Evolutionary conservation across 2,329 filamentous ascomycete species (phyloP), one percentile per base, ranked within the genome.

Genomic region (Colletotrichum siamense): DNA sequence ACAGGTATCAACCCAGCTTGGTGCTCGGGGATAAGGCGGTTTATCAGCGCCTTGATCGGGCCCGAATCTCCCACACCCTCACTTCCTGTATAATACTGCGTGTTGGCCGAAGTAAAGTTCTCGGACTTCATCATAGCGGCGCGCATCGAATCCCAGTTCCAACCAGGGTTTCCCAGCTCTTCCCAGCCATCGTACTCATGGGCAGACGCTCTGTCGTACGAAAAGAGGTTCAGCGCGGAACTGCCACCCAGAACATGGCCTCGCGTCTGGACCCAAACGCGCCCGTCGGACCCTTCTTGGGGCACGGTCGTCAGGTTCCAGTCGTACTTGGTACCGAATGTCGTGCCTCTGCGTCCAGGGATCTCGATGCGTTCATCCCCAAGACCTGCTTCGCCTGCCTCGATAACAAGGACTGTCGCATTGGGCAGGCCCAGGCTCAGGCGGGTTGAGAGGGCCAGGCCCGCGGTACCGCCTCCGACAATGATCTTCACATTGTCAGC

Each of bases 171-270:
- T 1, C 83, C 83, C 6, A 85, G 78, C 6, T 79, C 79, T 57
- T 81, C 83, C 83, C 82, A 84, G 30, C 80, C 80, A 70, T 84
- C 79, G 44, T 84, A 83, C 52, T 85, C 82, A 44, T 77, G 78
- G 5, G 78, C 77, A 16, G 79, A 77, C 6, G 81, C 82, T 8
- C 83, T 78, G 69, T 84, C 82, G 72, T 82, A 84, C 15, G 81
- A 80, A 81, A 84, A 82, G 24, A 87, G 85, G 76, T 89, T 89
- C 30, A 89, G 75, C 1, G 86, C 83, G 13, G 83, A 86, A 44
- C 84, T 86, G 7, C 88, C 88, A 10, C 88, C 88, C 0, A 90
- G 82, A 1, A 87, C 85, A 61, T 87, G 86, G 8, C 87, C 88
- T 15, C 87, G 82, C 5, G 83, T 84, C 59, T 86, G 84, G 5